Evolutionary conservation across 192 early-diverging fungal species (phyloP).

Genomic region (Coemansia sp.): DNA sequence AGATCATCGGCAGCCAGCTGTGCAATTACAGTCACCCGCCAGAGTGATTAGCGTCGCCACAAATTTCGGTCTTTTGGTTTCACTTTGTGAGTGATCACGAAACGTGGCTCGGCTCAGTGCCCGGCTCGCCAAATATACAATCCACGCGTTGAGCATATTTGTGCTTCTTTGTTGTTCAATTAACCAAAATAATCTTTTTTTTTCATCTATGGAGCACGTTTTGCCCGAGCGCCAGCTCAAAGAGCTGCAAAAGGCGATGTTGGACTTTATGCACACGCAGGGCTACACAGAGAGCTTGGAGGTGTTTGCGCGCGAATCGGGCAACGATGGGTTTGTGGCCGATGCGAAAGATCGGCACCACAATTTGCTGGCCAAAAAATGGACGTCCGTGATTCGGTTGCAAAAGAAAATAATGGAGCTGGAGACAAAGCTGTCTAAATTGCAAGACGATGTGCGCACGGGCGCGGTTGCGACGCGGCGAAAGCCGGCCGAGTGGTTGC

Average conservation of each 20-base stretch:
- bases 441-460: slow-evolving; percentile 71
- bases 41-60: too few relatives aligned
- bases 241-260: slow-evolving; percentile 71
- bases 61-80: too few relatives aligned
- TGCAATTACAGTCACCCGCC: not conserved
- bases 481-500: slow-evolving; percentile 75
- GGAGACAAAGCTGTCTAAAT: slow-evolving; percentile 73
- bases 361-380: slow-evolving; percentile 66
- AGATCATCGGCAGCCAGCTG: not conserved
- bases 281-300: slow-evolving; percentile 68
- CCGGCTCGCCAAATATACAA: too few relatives aligned
- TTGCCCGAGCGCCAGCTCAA: slow-evolving; percentile 73
- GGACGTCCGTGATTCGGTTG: slow-evolving; percentile 91
- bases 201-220: slow-evolving; percentile 28
- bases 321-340: slow-evolving; percentile 67
- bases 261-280: slow-evolving; percentile 83
- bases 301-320: slow-evolving; percentile 71
- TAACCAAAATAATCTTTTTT: not conserved
- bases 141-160: not conserved
- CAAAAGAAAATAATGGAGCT: slow-evolving; percentile 97
- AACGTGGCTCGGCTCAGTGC: too few relatives aligned
- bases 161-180: not conserved
- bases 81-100: too few relatives aligned
- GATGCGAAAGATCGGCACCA: slow-evolving; percentile 67
- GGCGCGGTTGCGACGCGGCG: slow-evolving; percentile 48